phyloP scores from a whole-genome alignment of 371 early-diverging fungal genomes.

The Cokeromyces recurvatus region DNA sequence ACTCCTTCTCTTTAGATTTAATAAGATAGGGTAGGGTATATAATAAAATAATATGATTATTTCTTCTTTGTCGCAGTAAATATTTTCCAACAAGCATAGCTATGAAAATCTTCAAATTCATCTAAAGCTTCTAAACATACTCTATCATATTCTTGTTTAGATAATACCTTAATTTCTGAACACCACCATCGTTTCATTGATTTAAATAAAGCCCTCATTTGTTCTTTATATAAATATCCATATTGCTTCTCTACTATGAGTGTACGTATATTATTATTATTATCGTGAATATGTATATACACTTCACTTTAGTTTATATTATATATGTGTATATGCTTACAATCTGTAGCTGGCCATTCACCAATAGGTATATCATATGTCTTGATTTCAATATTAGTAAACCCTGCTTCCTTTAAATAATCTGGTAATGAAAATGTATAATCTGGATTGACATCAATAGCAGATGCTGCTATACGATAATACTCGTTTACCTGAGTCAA shows the following conservation, averaged over 20 bases:
- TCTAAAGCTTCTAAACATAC: conserved; percentile 19
- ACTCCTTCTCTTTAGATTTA: too few relatives aligned
- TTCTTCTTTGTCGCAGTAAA: conserved; percentile 16
- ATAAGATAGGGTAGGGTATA: too few relatives aligned
- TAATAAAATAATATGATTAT: too few relatives aligned
- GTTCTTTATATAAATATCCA: conserved; percentile 43
- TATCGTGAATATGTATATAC: too few relatives aligned
- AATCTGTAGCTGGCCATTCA: conserved; percentile 39
- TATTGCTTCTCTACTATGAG: conserved; percentile 32
- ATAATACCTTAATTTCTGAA: conserved; percentile 21
- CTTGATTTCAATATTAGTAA: conserved; percentile 19
- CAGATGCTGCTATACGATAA: conserved; percentile 23
- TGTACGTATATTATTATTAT: too few relatives aligned
- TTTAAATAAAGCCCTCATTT: conserved; percentile 35
- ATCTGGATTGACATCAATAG: conserved; percentile 22
- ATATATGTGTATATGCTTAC: conserved; percentile 18
- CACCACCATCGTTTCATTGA: conserved; percentile 46
- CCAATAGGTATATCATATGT: conserved; percentile 38
- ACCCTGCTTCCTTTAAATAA: conserved; percentile 25
- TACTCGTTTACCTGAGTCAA: conserved; percentile 34
- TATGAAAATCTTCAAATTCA: conserved; percentile 19
- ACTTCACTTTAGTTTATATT: neutral
- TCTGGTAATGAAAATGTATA: conserved; percentile 16
- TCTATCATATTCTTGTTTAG: conserved; percentile 18
- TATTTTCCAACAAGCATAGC: conserved; percentile 20